Evolutionary conservation across 2,329 filamentous ascomycete species (phyloP), one percentile per base, ranked within the genome.

Genomic region (Hirsutella minnesotensis): DNA sequence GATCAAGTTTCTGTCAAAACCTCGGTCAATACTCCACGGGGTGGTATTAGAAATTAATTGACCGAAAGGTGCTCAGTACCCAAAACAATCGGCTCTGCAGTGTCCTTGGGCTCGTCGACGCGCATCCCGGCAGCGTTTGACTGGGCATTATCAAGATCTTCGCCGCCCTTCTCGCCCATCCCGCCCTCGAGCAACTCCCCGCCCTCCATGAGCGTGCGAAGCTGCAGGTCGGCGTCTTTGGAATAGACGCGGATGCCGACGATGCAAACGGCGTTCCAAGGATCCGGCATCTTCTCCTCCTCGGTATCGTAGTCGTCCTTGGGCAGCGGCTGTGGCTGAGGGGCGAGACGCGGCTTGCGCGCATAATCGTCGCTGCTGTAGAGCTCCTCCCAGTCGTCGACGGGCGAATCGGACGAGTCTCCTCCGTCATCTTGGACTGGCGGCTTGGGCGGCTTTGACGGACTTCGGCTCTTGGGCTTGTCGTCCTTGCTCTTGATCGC

Each of bases 201-300:
- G 33, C 72, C 72, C 52, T 77, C 73, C 58, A 77, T 68, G 18
- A 77, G 70, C 12, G 75, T 68, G 31, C 66, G 64, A n/a, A 77
- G 57, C 55, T 75, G 67, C 3, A 78, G 60, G 27, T 64, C 58
- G 37, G 69, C 66, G 53, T 80, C 73, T 56, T 73, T 76, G 52
- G 72, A 73, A 56, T 80, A 81, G 5, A 81, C 71, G 4, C 75
- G 69, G 41, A 81, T 61, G 0, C 78, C 77, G 0, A 81, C 69
- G 16, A 80, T 72, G 41, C 69, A 73, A 38, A 81, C 68, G 4
- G 77, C 77, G 53, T 81, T 80, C 77, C 78, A 81, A 1, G 75
- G 72, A 20, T 75, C 69, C 0, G 69, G 58, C 51, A 67, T 62
- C 46, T 70, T 73, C 51, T 79, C 73, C 44, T 77, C 75, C n/a